Base-by-base conservation (phyloP, 2,329 filamentous ascomycete species). In the Colletotrichum theobromicola region DNA sequence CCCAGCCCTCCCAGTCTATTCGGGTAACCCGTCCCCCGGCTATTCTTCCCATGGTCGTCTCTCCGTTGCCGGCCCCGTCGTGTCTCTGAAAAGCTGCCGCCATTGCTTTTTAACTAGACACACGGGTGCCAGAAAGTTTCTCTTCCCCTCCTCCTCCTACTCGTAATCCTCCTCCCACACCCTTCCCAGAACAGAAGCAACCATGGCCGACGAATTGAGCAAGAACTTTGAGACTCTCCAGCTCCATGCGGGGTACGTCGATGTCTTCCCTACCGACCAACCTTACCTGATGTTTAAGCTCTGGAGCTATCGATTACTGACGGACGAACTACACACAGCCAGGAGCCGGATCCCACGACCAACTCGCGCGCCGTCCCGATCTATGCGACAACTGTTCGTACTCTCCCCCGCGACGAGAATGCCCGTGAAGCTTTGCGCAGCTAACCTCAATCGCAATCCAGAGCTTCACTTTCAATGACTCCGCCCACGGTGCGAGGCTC, bases 381-480 rank as follows among this genome's bases (percentile, higher is more conserved):
- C 82, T 98, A 98, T 83, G 95, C 96, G 16, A 96, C 96, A 7
- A 96, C 93, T n/a, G 90, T 76, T 57, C 69, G 75, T 75, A 30
- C 12, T n/a, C n/a, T n/a, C 28, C 28, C 35, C 53, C 13, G 24
- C 64, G 57, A 65, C 55, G 37, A 60, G 21, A 16, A 10, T 13
- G 2, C 21, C 10, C 77, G 4, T 42, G 16, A 16, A 34, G 32
- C 6, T 34, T 65, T n/a, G 16, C 50, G 26, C n/a, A 34, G 26
- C 53, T 67, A 30, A 72, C 57, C 10, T 21, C 65, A 55, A 26
- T 35, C 5, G 32, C n/a, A 9, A 30, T 67, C 21, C 78, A 95
- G 94, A 98, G 95, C 81, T 99, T 89, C 85, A 92, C 92, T 67
- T 99, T 99, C 91, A 94, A 98, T 91, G 95, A 98, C 87, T 98